Evolutionary conservation across 2,329 filamentous ascomycete genomes (phyloP), one percentile per base, ranked within the genome.

Genomic region (Penicillium oxalicum): DNA sequence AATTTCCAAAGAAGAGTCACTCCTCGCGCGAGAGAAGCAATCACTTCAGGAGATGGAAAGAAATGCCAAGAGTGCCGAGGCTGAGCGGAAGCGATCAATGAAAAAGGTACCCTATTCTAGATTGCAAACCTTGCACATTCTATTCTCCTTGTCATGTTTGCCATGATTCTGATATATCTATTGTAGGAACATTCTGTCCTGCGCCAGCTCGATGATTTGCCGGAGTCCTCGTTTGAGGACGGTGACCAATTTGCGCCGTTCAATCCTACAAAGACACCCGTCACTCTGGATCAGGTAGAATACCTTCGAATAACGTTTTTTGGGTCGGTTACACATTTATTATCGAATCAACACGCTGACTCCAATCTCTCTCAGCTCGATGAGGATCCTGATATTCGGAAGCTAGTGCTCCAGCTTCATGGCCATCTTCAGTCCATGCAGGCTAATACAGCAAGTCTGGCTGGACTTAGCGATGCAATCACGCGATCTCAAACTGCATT

Each of bases 361-460:
- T 43, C n/a, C 3, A 42, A 40, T 50, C 24, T 54, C 29, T 32
- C 11, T 7, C 7, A 72, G 68, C 59, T 70, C 40, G 67, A 68
- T 27, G 49, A 55, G 11, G 70, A 74, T 49, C 62, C 69, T 7
- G 68, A 70, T 24, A 52, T 70, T 13, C 54, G 58, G 13, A 53
- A 50, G 25, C 52, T 74, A 37, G 56, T 73, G 49, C 66, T 63
- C 43, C 72, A 73, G 51, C 54, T 74, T 11, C 67, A 67, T 45
- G 67, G 61, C 33, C 72, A 74, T 62, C 62, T 74, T 13, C 63
- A 65, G 53, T 74, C 72, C 4, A 73, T 74, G 67, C 67, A 69
- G 47, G 68, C 57, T 45, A 74, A 74, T 46, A 63, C 61, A 2
- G 61, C 62, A 12, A 68, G 70, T 12, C 59, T 72, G 29, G 50